Evolutionary conservation across 257 asterid genomes (phyloP), one percentile per base, ranked within the genome.

Genomic region (Echites panduratus): DNA sequence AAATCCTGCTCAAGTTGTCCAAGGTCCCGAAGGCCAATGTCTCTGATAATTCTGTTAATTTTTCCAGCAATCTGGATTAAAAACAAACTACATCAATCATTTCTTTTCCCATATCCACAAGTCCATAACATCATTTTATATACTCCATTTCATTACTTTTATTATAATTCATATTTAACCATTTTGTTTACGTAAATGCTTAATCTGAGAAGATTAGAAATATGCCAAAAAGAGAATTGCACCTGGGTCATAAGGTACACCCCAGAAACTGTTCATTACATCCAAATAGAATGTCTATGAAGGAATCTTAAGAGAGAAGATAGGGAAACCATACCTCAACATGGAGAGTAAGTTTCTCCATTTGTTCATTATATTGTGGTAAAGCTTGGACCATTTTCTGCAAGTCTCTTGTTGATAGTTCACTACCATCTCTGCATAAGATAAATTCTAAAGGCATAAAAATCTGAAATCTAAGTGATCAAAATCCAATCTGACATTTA

Each of bases 1-100:
- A 95, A 86, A 82, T 90, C 99, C 83, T 95, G 99, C 87, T 95
- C 99, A 76, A 95, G 87, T 75, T 95, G 96, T 73, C 99, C 98
- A 68, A 95, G 98, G 0, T 95, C 97, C 54, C 96, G 87, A 78
- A 95, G 97, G 57, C 89, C 85, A 52, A 29, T 11, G 0, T 90
- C 96, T 80, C 89, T 79, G 75, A 88, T 95, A 66, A 90, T 67
- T 45, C 65, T 73, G 79, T 95, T 95, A 73, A 95, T 73, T 83
- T 84, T 93, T 66, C 97, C 97, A 67, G 99, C 99, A 82, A 95
- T 89, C 99, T 95, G 91, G 81, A 79, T 43, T n/a, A 63, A 75
- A 50, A 73, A 78, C 41, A 81, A 35, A 48, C 53, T 1, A 52
- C 44, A 77, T 40, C 26, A 38, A 19, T 47, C 40, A 29, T 38